Evolutionary conservation across 106 monocot species (phyloP).

Genomic region (Narthecium ossifragum): DNA sequence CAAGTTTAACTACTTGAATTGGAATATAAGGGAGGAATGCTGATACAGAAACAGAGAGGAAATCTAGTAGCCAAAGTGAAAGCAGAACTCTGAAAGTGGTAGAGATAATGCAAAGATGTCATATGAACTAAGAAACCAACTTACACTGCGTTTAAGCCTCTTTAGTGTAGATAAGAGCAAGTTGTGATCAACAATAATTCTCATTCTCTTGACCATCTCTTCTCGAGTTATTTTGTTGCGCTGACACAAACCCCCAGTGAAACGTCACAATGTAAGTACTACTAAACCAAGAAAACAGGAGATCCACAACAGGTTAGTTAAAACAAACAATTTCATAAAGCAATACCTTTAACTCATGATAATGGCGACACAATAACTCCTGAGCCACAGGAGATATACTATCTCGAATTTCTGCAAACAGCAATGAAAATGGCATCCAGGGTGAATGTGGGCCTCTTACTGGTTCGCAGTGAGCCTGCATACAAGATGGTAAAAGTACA

Average conservation of each 20-base stretch:
- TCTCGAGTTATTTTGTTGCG: conserved; percentile 26
- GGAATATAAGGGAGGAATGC: too few species aligned
- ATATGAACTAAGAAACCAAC: too few species aligned
- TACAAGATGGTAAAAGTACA: background rate
- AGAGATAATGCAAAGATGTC: too few species aligned
- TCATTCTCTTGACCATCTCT: conserved; percentile 35
- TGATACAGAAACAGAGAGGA: background rate
- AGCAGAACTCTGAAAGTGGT: too few species aligned
- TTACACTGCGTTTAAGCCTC: conserved; percentile 28
- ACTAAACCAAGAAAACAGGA: background rate
- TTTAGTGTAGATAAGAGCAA: conserved; percentile 20
- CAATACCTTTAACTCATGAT: conserved; percentile 35
- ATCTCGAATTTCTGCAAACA: conserved; percentile 24
- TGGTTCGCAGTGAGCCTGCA: conserved; percentile 13
- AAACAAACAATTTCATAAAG: background rate
- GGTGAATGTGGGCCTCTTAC: conserved; percentile 23
- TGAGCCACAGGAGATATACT: conserved; percentile 22
- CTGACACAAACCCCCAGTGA: conserved; percentile 24
- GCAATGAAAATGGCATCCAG: conserved; percentile 24
- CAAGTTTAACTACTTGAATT: too few species aligned
- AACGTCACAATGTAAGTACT: background rate
- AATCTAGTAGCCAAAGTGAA: too few species aligned
- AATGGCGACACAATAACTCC: conserved; percentile 35
- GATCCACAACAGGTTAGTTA: background rate
- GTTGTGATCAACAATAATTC: conserved; percentile 26